Base-by-base conservation (phyloP, 148 eudicot species). In the Polygonum maritimum region DNA sequence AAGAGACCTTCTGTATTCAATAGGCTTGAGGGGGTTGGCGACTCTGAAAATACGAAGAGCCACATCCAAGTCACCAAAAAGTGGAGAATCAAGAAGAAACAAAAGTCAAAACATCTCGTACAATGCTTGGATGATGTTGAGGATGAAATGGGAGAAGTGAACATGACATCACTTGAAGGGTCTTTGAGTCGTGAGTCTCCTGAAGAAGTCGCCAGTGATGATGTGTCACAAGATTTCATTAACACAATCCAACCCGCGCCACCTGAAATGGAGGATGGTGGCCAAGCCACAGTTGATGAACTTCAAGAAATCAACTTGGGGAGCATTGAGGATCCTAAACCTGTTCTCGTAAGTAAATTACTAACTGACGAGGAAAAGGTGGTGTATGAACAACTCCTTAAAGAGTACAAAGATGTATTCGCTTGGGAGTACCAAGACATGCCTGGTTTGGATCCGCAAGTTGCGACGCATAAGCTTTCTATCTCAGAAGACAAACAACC, bases 391-490 rank as follows among this genome's bases (percentile, higher is more conserved):
- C 9, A 21, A 15, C 39, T 58, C 70, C 36, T 81, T 75, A 77
- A 47, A 75, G 21, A 48, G 57, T 74, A 69, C 78, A 81, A 81
- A 74, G 69, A 33, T 49, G 44, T 36, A 7, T 31, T 78, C 39
- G 73, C 73, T 4, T 69, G 73, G 73, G 47, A 10, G 7, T 36
- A 69, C 15, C 41, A 15, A 19, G 21, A 69, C 11, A 38, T 69
- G 73, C 7, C 47, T 8, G 18, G 71, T 39, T 51, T 54, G 33
- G 35, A 45, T 35, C 70, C 55, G 69, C 22, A 77, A 26, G n/a
- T 39, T 21, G 76, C 70, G 12, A 47, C 18, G 18, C 55, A 52
- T 18, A 51, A 67, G 5, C 7, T 63, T 8, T 22, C 10, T 19
- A 21, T 54, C 22, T 54, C 26, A 1, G 2, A 54, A 1, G 26